Conservation (phyloP, 495 filamentous ascomycete genomes). For the Gamarada debralockiae region DNA sequence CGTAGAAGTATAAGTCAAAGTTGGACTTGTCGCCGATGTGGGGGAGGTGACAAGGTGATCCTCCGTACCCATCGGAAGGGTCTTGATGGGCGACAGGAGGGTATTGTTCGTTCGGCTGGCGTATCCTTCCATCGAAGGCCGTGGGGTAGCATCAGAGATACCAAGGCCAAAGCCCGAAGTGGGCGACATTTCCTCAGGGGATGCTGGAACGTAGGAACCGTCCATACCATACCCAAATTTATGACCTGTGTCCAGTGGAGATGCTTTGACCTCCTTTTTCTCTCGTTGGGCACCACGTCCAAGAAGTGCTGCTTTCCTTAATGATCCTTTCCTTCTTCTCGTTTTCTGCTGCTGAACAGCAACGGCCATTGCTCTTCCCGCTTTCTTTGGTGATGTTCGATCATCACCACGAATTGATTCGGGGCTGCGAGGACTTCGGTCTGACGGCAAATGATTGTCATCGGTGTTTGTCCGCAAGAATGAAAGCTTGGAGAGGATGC, state of each 20-base stretch:
- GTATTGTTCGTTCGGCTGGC: conserved; percentile 24
- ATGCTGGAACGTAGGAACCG: conserved; percentile 19
- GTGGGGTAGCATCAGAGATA: conserved; percentile 43
- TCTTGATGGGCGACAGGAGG: conserved; percentile 28
- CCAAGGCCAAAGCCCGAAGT: conserved; percentile 36
- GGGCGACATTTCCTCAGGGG: conserved; percentile 20
- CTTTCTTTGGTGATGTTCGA: conserved; percentile 34
- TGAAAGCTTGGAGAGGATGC: conserved; percentile 56
- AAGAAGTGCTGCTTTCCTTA: conserved; percentile 75
- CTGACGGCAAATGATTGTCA: conserved; percentile 37
- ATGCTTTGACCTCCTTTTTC: conserved; percentile 42
- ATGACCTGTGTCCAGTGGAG: conserved; percentile 37
- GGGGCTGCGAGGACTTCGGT: conserved; percentile 33
- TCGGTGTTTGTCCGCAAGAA: conserved; percentile 53
- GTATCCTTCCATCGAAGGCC: conserved; percentile 42
- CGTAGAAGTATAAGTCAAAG: conserved; percentile 62
- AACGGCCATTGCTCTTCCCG: conserved; percentile 50
- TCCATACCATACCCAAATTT: conserved; percentile 13
- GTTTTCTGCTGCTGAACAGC: conserved; percentile 63
- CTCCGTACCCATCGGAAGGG: conserved; percentile 19
- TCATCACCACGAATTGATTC: conserved; percentile 20
- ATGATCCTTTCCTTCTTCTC: conserved; percentile 70
- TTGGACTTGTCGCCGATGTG: conserved; percentile 44
- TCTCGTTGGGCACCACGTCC: conserved; percentile 63
- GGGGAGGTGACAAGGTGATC: conserved; percentile 21